Evolutionary conservation across 768 basidiomycete species (phyloP), one percentile per base, ranked within the genome.

Genomic region (Xerocomellus dryophilus): DNA sequence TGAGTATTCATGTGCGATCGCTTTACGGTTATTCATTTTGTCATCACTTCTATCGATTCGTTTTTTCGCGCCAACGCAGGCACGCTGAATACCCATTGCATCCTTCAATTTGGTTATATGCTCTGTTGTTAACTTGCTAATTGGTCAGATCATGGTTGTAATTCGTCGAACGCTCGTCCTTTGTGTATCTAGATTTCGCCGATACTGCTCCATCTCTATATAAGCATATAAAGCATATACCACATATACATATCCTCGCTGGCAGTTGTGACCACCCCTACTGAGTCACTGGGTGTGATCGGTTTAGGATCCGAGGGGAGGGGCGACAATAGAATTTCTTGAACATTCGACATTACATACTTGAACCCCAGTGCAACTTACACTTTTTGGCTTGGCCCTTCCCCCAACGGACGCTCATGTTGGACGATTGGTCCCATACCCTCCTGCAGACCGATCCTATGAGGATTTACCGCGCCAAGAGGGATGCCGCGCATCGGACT

Each of bases 391-490:
- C 12, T 29, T n/a, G n/a, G n/a, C n/a, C n/a, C n/a, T 35, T 43
- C 41, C 32, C 31, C 32, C 14, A 2, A 34, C 34, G 7, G 17
- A 41, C 2, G 27, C 32, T 29, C 32, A 1, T 71, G 71, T 44
- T 70, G 53, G 73, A 75, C 58, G 73, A 74, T 46, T 66, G 74
- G 71, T 65, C 67, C 9, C 68, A 71, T 50, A 62, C 61, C 20
- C 60, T 72, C 45, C 54, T 73, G 34, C 73, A 73, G 41, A 61
- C 68, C 61, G 93, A 96, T 66, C 85, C 91, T 2, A 96, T 96
- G 94, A 82, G 84, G 54, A 73, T 83, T 21, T 97, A 96, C 67
- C 86, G 93, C 20, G 77, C 82, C 31, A 90, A 86, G 66, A 80
- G 89, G 57, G 93, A 97, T 65, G 72, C 75, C 5, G 75, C 81